Conservation (phyloP, 2,329 filamentous ascomycete genomes). For the Pyrenophora seminiperda region DNA sequence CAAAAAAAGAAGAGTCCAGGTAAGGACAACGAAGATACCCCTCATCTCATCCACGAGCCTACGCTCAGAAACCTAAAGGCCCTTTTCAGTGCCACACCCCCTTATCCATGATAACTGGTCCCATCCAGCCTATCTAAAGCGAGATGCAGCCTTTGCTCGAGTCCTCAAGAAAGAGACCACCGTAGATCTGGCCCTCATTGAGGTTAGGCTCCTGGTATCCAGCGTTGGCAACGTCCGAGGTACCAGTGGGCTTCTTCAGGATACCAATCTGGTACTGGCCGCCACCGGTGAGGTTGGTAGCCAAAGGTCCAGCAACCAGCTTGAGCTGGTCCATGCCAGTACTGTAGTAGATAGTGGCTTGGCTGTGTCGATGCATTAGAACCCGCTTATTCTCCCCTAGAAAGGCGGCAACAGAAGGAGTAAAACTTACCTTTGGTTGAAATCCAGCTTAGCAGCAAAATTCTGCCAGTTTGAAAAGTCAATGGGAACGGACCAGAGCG, state of each 20-base stretch:
- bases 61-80: too few species aligned
- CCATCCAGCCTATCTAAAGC: slow-evolving; percentile 17
- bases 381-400: accelerated
- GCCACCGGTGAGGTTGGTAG: slow-evolving; percentile 61
- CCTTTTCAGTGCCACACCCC: too few species aligned
- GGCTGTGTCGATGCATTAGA: slow-evolving; percentile 45
- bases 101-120: too few species aligned
- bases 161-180: slow-evolving; percentile 48
- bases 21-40: too few species aligned
- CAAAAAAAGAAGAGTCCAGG: too few species aligned
- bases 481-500: slow-evolving; percentile 59
- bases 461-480: slow-evolving; percentile 63
- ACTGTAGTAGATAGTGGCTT: slow-evolving; percentile 64
- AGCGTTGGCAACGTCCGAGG: slow-evolving; percentile 46
- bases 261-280: slow-evolving; percentile 68
- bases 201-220: slow-evolving; percentile 44
- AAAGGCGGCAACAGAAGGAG: too few species aligned
- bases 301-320: slow-evolving; percentile 53
- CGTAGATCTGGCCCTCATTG: slow-evolving; percentile 49
- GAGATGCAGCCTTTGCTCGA: slow-evolving; percentile 43
- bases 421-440: slow-evolving; percentile 57
- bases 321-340: slow-evolving; percentile 53
- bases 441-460: slow-evolving; percentile 65
- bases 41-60: too few species aligned
- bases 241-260: slow-evolving; percentile 64